Conservation (phyloP, 495 filamentous ascomycete genomes). For the Tuber magnatum region DNA sequence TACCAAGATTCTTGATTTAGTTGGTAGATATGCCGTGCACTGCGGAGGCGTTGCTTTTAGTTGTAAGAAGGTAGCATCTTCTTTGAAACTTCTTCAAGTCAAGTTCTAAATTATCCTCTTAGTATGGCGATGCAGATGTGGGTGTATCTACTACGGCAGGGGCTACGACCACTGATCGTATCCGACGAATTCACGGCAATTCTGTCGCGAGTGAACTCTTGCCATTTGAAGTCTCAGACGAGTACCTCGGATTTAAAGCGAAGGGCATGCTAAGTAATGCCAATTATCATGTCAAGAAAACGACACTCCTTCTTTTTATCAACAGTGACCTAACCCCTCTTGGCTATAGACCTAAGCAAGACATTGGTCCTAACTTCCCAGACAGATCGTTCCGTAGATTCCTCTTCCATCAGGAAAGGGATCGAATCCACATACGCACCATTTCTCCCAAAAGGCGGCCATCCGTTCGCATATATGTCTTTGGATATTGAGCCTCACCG, state of each 20-base stretch:
- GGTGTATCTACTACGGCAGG: slow-evolving; percentile 69
- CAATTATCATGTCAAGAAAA: slow-evolving; percentile 92
- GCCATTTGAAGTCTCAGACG: slow-evolving; percentile 63
- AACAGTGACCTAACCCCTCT: slow-evolving; percentile 51
- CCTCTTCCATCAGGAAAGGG: slow-evolving; percentile 76
- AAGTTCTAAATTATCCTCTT: slow-evolving; percentile 15
- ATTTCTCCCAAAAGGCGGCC: slow-evolving; percentile 89
- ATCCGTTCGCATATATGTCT: slow-evolving; percentile 89
- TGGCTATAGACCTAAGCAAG: background rate
- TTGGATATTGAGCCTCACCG: slow-evolving; percentile 87
- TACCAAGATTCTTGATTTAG: slow-evolving; percentile 92
- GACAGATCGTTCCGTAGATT: slow-evolving; percentile 79
- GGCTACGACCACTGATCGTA: slow-evolving; percentile 69
- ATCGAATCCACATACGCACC: slow-evolving; percentile 84
- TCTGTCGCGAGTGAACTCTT: slow-evolving; percentile 84
- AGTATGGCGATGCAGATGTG: slow-evolving; percentile 72
- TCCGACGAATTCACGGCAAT: slow-evolving; percentile 82
- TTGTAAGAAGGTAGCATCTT: slow-evolving; percentile 63
- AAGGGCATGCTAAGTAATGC: slow-evolving; percentile 83
- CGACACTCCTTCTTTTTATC: slow-evolving; percentile 84
- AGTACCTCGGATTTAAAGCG: slow-evolving; percentile 73
- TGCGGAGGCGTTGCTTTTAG: slow-evolving; percentile 85
- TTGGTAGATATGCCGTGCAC: slow-evolving; percentile 92
- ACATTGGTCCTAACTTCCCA: background rate
- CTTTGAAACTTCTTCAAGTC: slow-evolving; percentile 6